Base-by-base conservation (phyloP, 768 basidiomycete genomes). In the Amanita rubescens region DNA sequence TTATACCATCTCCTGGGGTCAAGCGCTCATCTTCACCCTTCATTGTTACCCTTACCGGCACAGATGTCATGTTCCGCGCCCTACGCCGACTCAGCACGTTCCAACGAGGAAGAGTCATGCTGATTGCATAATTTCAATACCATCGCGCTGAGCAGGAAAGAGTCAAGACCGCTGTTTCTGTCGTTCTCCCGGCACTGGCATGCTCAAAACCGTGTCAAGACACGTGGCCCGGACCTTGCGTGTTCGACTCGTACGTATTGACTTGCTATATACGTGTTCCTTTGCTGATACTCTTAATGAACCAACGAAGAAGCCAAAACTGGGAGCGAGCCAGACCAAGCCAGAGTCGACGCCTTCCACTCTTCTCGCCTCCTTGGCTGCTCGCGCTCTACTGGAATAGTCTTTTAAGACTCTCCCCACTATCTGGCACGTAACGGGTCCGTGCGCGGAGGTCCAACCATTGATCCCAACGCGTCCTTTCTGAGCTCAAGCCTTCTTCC, bases 321-420 rank as follows among this genome's bases (percentile, higher is more conserved):
- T 27, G 33, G 7, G n/a, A 1, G 11, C n/a, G 3, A 25, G 8
- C 20, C 33, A 12, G 24, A 17, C 5, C n/a, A 14, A 15, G 9
- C 48, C 2, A 9, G 5, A 14, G 49, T 24, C 19, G 14, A 25
- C 9, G 8, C 59, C 38, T 76, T 82, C 3, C 82, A 81, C n/a
- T n/a, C n/a, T n/a, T n/a, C n/a, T n/a, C n/a, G n/a, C n/a, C n/a
- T 10, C 81, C 87, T 11, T 85, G 86, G 1, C 75, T 94, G 12
- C 72, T 98, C 53, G 94, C 85, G 0, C 78, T 97, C 24, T 74
- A 91, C 65, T 99, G 90, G 90, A 63, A 76, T 45, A 72, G 37
- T 57, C 82, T 53, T 76, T 79, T 53, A 65, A 71, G 37, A 76
- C 86, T 0, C 80, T 69, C 0, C 72, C 84, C 2, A 82, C 75